Evolutionary conservation across 2,329 filamentous ascomycete genomes (phyloP), one percentile per base, ranked within the genome.

Genomic region (Hypoxylon sp.): DNA sequence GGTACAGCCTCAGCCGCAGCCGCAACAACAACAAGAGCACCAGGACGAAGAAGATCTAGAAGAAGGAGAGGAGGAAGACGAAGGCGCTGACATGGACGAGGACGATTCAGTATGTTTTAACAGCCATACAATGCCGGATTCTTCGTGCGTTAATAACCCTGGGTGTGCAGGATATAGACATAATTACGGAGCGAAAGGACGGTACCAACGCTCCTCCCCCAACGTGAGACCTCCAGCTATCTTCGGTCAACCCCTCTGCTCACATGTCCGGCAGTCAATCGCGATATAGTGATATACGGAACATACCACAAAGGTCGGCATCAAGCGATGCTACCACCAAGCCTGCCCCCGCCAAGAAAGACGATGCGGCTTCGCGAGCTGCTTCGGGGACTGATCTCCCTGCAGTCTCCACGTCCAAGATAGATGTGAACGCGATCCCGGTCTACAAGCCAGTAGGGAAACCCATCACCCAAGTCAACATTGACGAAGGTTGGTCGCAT

Each of bases 401-500:
- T 73, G 83, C 96, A 79, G 83, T 94, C 80, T 83, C 91, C 44
- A 95, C 91, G 64, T 97, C 94, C 11, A 95, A 89, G 54, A 88
- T 98, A 70, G 93, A 98, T 77, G 88, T 98, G 60, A 90, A 97
- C 79, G 91, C 87, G 3, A 92, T 94, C 70, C 95, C 96, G 0
- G 83, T 92, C 1, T 95, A 97, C 79, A 90, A 92, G 17, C 85
- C 87, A 2, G 90, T 90, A 22, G 96, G 97, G 73, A 95, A 96
- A 74, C 92, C 96, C 74, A 89, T 94, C 59, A 91, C 90, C 6
- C 91, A 90, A 68, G 83, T 94, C 54, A 91, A 92, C 77, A 91
- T 94, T 73, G 92, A 95, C 76, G 84, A 89, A 81, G 87, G 87
- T 88, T 70, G 20, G 78, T 22, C 17, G n/a, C 53, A 30, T 40